Conservation (phyloP, 140 eudicot species). For the Stevia rebaudiana region DNA sequence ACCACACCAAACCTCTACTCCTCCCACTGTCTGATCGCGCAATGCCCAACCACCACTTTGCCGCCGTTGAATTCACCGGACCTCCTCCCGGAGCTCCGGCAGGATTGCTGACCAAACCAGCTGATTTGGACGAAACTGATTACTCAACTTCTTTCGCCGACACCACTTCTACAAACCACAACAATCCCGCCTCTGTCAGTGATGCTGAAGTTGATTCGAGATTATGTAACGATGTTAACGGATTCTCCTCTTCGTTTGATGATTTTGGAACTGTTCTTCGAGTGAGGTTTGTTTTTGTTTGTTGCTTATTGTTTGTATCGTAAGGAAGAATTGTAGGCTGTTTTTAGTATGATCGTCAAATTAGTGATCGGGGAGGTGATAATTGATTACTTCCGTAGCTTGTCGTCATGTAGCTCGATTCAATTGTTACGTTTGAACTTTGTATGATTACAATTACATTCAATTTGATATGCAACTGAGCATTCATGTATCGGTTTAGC, state of each 20-base stretch:
- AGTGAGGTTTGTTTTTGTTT: slow-evolving; percentile 38
- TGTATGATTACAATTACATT: background rate
- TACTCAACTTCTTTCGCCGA: slow-evolving; percentile 82
- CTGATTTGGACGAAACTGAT: slow-evolving; percentile 79
- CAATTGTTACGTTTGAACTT: background rate
- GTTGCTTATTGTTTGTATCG: background rate
- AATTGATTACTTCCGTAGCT: background rate
- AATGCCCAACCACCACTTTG: slow-evolving; percentile 25
- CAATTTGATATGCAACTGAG: no score
- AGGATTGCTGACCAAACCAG: background rate
- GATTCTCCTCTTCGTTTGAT: slow-evolving; percentile 39
- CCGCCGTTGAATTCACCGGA: slow-evolving; percentile 32
- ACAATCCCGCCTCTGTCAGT: slow-evolving; percentile 38
- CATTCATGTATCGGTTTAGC: no score
- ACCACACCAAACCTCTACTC: slow-evolving; percentile 18
- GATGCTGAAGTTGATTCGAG: slow-evolving; percentile 81
- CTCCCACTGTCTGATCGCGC: background rate
- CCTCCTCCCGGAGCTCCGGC: background rate
- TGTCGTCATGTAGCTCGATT: background rate
- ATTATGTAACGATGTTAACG: slow-evolving; percentile 34
- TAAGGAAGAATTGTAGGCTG: background rate
- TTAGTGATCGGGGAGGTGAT: background rate
- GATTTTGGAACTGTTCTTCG: slow-evolving; percentile 44
- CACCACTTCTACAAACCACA: slow-evolving; percentile 48
- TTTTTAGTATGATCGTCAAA: background rate